These are phyloP conservation scores for Paramecium octaurelia DNA, from an alignment of 73 alveolate species.

Conservation along the genomic window DNA sequence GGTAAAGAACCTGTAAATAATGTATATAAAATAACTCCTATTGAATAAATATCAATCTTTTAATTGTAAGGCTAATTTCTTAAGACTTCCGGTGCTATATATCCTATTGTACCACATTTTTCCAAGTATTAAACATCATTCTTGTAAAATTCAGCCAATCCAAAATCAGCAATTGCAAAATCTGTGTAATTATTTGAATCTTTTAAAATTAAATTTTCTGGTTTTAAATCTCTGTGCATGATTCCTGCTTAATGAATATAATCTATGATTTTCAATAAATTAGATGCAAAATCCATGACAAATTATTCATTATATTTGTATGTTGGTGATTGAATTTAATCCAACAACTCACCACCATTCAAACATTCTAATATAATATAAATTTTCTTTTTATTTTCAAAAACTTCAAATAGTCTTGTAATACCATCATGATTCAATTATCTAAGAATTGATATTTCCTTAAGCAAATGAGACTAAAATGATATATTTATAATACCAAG, in stretches of 20 bases:
- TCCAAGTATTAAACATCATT: neutral
- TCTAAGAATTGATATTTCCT: neutral
- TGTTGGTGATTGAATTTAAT: neutral
- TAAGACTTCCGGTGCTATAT: slow-evolving; percentile 70
- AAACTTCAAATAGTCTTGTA: neutral
- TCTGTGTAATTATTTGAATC: neutral
- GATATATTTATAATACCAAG: neutral
- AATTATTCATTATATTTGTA: neutral
- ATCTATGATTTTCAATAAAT: neutral
- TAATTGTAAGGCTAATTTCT: slow-evolving; percentile 68
- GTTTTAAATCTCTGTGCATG: slow-evolving; percentile 56
- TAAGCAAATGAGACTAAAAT: neutral
- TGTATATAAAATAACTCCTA: slow-evolving; percentile 74
- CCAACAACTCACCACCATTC: neutral
- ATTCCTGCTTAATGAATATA: slow-evolving; percentile 10
- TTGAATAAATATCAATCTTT: slow-evolving; percentile 76
- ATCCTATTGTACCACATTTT: slow-evolving; percentile 24
- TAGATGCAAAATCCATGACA: neutral
- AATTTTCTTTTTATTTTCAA: neutral
- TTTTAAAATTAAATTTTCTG: slow-evolving; percentile 48
- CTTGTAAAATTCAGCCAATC: slow-evolving; percentile 17
- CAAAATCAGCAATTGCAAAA: slow-evolving; percentile 56
- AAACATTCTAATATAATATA: neutral
- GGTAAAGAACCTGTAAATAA: slow-evolving; percentile 34
- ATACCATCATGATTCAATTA: neutral